Conservation (phyloP, 1,139 yeast genomes). For the Taphrina populina region DNA sequence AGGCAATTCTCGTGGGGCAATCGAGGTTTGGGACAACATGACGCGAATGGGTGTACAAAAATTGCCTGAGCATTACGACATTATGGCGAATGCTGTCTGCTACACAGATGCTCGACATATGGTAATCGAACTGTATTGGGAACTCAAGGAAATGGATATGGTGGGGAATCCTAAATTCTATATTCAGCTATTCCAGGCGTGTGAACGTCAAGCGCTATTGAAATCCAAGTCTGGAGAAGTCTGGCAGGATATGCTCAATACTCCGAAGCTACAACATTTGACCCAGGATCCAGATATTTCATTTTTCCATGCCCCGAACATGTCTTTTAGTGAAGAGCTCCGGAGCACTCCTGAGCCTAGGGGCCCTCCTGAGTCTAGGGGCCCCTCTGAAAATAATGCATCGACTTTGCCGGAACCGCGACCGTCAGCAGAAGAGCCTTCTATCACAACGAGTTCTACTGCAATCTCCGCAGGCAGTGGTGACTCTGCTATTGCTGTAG, state of each 20-base stretch:
- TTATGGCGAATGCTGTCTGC: slow-evolving; percentile 23
- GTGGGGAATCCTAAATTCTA: slow-evolving; percentile 27
- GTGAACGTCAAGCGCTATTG: neutral
- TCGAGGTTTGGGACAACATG: slow-evolving; percentile 29
- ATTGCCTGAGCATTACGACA: slow-evolving; percentile 27
- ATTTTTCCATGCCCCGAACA: too few species aligned
- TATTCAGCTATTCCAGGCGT: neutral
- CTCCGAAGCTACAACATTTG: neutral
- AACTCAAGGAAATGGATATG: neutral
- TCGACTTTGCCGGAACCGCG: too few species aligned
- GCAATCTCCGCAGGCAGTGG: too few species aligned
- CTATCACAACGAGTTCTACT: too few species aligned
- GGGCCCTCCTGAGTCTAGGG: too few species aligned
- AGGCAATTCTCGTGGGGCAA: slow-evolving; percentile 21
- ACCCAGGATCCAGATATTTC: too few species aligned
- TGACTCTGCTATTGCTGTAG: too few species aligned
- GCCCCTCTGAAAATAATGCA: too few species aligned
- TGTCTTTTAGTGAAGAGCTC: too few species aligned
- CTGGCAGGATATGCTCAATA: slow-evolving; percentile 15
- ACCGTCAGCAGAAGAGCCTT: too few species aligned
- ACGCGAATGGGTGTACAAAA: slow-evolving; percentile 5
- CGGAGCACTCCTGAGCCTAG: too few species aligned
- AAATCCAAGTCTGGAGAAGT: neutral
- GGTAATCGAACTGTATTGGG: slow-evolving; percentile 3
- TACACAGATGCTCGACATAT: slow-evolving; percentile 17